Evolutionary conservation across 2,329 filamentous ascomycete genomes (phyloP).

Genomic region (Sporothrix protearum): DNA sequence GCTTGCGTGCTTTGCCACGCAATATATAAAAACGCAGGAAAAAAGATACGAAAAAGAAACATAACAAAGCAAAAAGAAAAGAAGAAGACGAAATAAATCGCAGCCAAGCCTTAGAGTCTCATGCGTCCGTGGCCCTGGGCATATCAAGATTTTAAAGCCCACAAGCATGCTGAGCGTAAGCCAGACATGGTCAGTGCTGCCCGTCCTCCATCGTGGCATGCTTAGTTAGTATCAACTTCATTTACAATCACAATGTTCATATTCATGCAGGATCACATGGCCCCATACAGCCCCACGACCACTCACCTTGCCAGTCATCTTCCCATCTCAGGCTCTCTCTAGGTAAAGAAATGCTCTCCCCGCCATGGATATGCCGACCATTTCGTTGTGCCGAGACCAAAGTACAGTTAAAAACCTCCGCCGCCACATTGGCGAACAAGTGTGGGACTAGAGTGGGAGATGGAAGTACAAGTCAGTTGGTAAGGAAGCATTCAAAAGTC

Average conservation of each 20-base stretch:
- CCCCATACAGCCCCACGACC: background rate
- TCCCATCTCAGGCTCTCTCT: background rate
- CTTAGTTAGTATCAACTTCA: background rate
- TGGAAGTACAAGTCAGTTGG: background rate
- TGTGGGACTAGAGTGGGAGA: background rate
- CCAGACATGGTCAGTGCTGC: background rate
- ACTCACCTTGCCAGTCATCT: too few species aligned
- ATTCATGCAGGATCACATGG: conserved; percentile 4
- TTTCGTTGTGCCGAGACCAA: conserved; percentile 4
- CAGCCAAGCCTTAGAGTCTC: background rate
- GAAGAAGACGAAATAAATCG: background rate
- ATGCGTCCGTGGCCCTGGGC: background rate
- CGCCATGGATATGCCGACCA: conserved; percentile 14
- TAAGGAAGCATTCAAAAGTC: background rate
- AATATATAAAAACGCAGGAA: background rate
- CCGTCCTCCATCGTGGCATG: background rate
- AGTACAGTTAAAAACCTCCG: conserved; percentile 8
- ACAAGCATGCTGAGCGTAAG: background rate
- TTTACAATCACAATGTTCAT: background rate
- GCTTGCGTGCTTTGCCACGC: background rate
- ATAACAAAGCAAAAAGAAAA: too few species aligned
- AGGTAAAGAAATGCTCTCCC: background rate
- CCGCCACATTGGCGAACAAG: background rate
- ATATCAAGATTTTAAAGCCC: conserved; percentile 3
- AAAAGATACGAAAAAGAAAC: background rate